These are phyloP conservation scores for Bidens hawaiensis DNA, from an alignment of 140 eudicot species.

Conservation along the genomic window DNA sequence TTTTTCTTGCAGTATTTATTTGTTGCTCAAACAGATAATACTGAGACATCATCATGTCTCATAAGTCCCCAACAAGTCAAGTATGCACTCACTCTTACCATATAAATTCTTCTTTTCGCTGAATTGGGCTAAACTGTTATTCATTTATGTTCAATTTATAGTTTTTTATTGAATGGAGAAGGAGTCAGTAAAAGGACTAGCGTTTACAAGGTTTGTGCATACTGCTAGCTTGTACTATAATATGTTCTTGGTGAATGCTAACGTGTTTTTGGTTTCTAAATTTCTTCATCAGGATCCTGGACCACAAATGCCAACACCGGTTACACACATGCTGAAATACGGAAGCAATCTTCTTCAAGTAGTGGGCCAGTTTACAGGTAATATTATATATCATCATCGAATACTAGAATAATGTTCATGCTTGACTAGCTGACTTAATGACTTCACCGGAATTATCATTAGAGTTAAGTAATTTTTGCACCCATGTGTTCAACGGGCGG, in stretches of 20 bases:
- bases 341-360: constrained; percentile 95
- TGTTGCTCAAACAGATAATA: constrained; percentile 67
- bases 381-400: not conserved
- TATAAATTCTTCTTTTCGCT: not conserved
- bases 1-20: constrained; percentile 52
- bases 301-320: constrained; percentile 78
- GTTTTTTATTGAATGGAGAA: constrained; percentile 74
- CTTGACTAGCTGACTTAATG: constrained; percentile 21
- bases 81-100: constrained; percentile 33
- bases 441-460: not conserved
- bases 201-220: constrained; percentile 50
- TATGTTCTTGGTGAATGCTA: constrained; percentile 12
- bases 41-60: constrained; percentile 70
- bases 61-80: constrained; percentile 67
- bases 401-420: constrained; percentile 1
- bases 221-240: constrained; percentile 4
- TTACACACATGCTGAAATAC: constrained; percentile 60
- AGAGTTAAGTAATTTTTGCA: too few relatives aligned
- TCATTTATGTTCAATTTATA: constrained; percentile 18
- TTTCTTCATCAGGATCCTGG: constrained; percentile 59
- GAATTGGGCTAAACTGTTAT: constrained; percentile 7
- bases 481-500: too few relatives aligned
- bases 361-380: constrained; percentile 81
- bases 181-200: constrained; percentile 71
- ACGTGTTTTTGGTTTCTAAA: not conserved